Evolutionary conservation across 305 asterid genomes (phyloP), one percentile per base, ranked within the genome.

Genomic region (Galium porrigens): DNA sequence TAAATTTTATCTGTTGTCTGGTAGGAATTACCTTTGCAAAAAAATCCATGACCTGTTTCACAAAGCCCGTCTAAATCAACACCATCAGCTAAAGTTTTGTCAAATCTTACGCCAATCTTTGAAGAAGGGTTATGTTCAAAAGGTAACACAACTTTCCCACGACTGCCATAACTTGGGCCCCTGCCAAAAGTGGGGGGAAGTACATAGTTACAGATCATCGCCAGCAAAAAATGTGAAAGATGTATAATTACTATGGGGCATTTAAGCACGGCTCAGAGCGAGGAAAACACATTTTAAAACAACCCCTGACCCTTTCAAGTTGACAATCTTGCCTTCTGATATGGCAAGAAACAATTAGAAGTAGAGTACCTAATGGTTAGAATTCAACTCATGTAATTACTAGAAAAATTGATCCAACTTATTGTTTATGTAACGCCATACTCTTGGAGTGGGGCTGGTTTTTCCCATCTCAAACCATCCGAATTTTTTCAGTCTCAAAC

Each of bases 41-140:
- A 88, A 86, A 84, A 88, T 55, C 96, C 95, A 75, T 86, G 83
- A 36, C 87, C 94, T 65, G 64, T 80, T 65, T 81, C 94, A 68
- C 96, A 86, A 53, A 78, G 84, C 65, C 94, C 92, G 63, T 92
- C 96, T 29, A 88, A 78, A 80, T 88, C 94, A 71, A 88, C 88
- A 71, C 96, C 96, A 53, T 86, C 96, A 64, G 81, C 81, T 76
- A 88, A 63, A 39, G 80, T 76, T 72, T 82, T 82, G 80, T 88
- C 95, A 74, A 88, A 88, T 79, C 79, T 76, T 61, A 88, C 84
- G 46, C 96, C 96, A 75, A 88, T 81, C 80, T 88, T 88, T 57
- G 96, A 82, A 56, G 57, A 63, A 48, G 94, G 86, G 67, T 88
- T 88, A 66, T 83, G 84, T 80, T 82, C 94, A 73, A 88, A 88